A percentile compares a stretch with the other conserved stretches of the same genome.
These are phyloP conservation scores for Porodaedalea pini DNA, from an alignment of 1,284 basidiomycete genomes.

Conservation along the genomic window DNA sequence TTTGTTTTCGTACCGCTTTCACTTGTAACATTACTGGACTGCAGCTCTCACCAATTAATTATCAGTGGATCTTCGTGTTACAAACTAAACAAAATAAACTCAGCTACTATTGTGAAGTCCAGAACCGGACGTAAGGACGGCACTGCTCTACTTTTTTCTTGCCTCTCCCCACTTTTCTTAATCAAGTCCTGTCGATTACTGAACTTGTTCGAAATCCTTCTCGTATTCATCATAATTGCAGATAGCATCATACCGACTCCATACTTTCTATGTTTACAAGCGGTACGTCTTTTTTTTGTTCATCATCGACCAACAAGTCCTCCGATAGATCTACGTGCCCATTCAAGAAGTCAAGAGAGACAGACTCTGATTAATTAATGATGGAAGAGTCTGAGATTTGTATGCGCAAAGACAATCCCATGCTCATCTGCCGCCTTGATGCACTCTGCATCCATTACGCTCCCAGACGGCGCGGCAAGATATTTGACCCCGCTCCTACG, in stretches of 20 bases:
- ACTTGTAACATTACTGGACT: constrained; percentile 12
- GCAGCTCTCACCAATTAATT: background rate
- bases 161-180: no score
- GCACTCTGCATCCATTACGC: constrained; percentile 96
- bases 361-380: constrained; percentile 45
- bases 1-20: background rate
- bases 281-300: background rate
- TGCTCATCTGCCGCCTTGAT: constrained; percentile 93
- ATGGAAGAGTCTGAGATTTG: constrained; percentile 77
- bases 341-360: background rate
- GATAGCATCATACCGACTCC: no score
- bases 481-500: constrained; percentile 89
- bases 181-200: no score
- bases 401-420: constrained; percentile 85
- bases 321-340: no score
- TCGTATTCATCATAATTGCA: no score
- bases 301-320: background rate
- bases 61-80: no score
- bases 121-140: no score
- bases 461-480: constrained; percentile 92
- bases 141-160: no score
- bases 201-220: no score
- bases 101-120: no score
- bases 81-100: no score
- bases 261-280: no score